Evolutionary conservation across 2,329 filamentous ascomycete genomes (phyloP), one percentile per base, ranked within the genome.

Genomic region (Nannizzia gypsea): DNA sequence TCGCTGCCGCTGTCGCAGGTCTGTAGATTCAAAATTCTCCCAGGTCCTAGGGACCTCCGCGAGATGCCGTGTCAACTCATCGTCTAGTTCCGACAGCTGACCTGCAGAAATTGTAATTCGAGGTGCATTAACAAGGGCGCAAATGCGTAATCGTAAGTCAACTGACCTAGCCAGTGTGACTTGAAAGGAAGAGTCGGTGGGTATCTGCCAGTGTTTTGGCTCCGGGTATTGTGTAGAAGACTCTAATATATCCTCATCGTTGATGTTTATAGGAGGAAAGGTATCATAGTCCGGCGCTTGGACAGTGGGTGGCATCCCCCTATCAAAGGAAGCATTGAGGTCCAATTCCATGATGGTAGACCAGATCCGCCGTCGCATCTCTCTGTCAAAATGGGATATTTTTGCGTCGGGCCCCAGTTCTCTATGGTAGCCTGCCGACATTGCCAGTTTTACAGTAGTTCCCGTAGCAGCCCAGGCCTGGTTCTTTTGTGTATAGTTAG

Each of bases 311-410:
- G 78, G 76, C 71, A 83, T 78, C 0, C 82, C 82, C 11, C 75
- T 74, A 62, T 83, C 80, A 13, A 83, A 69, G 0, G 80, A 79
- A 0, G 79, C 74, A 64, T 83, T 80, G 1, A 83, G 67, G 59
- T 84, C 81, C 26, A 83, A 68, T 64, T 84, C 81, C 8, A 80
- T 69, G 8, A 83, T 79, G 0, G 81, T 82, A 1, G 73, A 74
- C 82, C 82, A 84, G 2, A 84, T 69, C 48, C 81, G 74, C 58
- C 79, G 74, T 57, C 81, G 76, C 76, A 76, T 75, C 63, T 77
- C 74, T 58, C 71, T 71, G 34, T 75, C 72, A 60, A 76, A 76
- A 1, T 65, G 59, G 0, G 72, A 74, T 13, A 74, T 71, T 4
- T 63, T 68, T 6, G 67, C 66, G 59, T 70, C 69, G 24, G 67